Percentiles rank a stretch among this genome's conserved stretches.
These are phyloP conservation scores for Pterula multifida DNA, from an alignment of 1,284 basidiomycete genomes.

Conservation along the genomic window DNA sequence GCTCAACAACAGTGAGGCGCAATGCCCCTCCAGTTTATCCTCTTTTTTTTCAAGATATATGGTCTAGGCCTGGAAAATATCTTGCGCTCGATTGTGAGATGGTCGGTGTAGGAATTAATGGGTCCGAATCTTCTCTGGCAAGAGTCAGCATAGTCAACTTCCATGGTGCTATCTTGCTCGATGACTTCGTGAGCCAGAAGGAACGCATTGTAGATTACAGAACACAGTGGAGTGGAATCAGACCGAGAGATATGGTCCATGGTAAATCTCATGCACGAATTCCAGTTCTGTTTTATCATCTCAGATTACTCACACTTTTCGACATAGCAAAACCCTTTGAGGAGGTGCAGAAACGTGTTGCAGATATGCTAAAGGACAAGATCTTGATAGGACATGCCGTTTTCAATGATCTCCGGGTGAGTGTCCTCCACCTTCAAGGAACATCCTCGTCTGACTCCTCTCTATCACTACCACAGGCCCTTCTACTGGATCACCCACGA, in stretches of 20 bases:
- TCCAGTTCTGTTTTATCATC: constrained; percentile 1
- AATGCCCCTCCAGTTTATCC: constrained; percentile 1
- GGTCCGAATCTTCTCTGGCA: constrained; percentile 75
- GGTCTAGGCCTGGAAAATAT: constrained; percentile 59
- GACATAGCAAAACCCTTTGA: constrained; percentile 74
- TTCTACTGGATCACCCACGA: constrained; percentile 85
- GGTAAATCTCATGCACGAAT: constrained; percentile 27
- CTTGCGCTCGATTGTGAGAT: constrained; percentile 93
- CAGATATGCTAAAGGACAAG: constrained; percentile 67
- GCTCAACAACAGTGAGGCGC: constrained; percentile 34
- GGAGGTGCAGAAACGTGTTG: constrained; percentile 73
- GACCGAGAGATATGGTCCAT: constrained; percentile 62
- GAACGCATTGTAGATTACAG: constrained; percentile 91
- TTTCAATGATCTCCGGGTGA: constrained; percentile 81
- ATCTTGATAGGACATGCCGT: constrained; percentile 93
- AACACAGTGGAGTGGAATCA: constrained; percentile 85
- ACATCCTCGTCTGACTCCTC: background rate
- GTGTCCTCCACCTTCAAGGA: background rate
- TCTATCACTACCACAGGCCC: constrained; percentile 35
- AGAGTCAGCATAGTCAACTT: constrained; percentile 91
- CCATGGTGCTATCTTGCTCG: constrained; percentile 70
- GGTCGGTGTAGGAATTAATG: constrained; percentile 86
- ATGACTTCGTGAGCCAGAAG: constrained; percentile 80
- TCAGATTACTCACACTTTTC: background rate
- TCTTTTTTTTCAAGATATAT: constrained; percentile 3